Evolutionary conservation across 2,329 filamentous ascomycete species (phyloP).

Genomic region (Emergomyces orientalis): DNA sequence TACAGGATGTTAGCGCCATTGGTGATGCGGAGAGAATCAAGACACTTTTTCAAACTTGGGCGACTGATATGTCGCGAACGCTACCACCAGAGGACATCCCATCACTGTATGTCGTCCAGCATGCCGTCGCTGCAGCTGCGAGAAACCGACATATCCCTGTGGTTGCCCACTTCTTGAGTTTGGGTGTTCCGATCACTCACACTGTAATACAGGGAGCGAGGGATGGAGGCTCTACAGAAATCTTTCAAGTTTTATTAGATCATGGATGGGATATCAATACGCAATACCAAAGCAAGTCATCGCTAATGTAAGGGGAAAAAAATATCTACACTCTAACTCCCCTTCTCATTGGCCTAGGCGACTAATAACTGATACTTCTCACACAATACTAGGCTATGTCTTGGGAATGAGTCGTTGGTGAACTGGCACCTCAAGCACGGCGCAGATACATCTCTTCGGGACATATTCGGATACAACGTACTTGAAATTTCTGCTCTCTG

Average conservation of each 20-base stretch:
- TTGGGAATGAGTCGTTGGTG: neutral
- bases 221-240: neutral
- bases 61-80: neutral
- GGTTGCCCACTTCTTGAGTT: neutral
- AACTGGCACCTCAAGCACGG: slow-evolving; percentile 2
- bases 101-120: neutral
- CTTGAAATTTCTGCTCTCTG: neutral
- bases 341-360: neutral
- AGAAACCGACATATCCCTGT: neutral
- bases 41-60: neutral
- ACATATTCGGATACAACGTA: neutral
- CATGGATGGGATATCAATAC: slow-evolving; percentile 7
- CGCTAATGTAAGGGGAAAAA: neutral
- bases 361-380: neutral
- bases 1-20: neutral
- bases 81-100: neutral
- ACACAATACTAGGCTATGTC: neutral
- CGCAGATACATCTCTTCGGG: neutral
- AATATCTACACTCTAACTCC: neutral
- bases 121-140: neutral
- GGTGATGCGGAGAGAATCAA: neutral
- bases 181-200: neutral
- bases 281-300: neutral
- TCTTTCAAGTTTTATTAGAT: neutral
- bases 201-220: neutral